Conservation (phyloP, 169 alveolate species). For the Plasmodium blacklocki region DNA sequence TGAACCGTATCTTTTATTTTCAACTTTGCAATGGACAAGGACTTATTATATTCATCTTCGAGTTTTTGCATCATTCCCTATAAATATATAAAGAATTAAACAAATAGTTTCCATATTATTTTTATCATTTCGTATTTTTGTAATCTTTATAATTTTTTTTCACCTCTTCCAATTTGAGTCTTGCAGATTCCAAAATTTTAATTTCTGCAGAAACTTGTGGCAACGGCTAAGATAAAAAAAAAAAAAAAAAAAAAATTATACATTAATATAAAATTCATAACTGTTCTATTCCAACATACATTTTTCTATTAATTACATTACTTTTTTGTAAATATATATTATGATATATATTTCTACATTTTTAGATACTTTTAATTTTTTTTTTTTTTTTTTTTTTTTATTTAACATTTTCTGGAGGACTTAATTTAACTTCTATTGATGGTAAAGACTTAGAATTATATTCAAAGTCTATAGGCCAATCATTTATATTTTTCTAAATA, state of each 20-base stretch:
- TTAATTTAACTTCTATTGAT: conserved; percentile 85
- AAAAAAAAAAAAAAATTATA: neutral
- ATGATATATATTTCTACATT: neutral
- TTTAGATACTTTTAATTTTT: neutral
- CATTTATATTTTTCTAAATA: conserved; percentile 31
- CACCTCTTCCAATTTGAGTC: conserved; percentile 85
- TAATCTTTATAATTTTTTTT: neutral
- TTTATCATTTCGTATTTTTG: too few species aligned
- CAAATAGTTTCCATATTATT: too few species aligned
- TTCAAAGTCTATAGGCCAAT: conserved; percentile 61
- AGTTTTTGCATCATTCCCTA: conserved; percentile 75
- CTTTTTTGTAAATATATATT: neutral
- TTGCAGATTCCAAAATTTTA: conserved; percentile 78
- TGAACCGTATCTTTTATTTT: conserved; percentile 58
- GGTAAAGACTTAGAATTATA: conserved; percentile 83
- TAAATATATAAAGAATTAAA: neutral
- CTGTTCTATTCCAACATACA: neutral
- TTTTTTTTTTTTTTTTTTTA: conserved; percentile 10
- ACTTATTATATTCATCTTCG: conserved; percentile 70
- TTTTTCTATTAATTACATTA: neutral
- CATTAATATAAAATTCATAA: neutral
- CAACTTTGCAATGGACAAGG: conserved; percentile 39
- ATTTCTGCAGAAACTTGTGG: conserved; percentile 85
- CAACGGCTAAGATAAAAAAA: conserved; percentile 78
- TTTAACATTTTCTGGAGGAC: conserved; percentile 86